These are phyloP conservation scores for Teunomyces pallodes DNA, from an alignment of 805 yeast genomes.

Conservation along the genomic window DNA sequence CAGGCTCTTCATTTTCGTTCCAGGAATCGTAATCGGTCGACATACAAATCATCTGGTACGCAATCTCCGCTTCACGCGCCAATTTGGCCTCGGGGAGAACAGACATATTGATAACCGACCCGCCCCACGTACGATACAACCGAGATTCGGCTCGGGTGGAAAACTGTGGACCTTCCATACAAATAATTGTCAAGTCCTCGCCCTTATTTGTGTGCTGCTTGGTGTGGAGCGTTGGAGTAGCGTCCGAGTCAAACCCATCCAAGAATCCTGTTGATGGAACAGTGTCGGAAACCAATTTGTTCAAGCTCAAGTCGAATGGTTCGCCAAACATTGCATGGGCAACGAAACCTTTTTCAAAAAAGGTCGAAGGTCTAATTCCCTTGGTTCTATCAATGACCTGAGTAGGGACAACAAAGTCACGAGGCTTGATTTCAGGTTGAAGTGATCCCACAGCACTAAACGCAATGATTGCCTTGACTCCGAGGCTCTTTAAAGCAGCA, in stretches of 20 bases:
- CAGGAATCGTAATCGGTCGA: slow-evolving; percentile 98
- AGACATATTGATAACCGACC: slow-evolving; percentile 94
- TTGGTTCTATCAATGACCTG: slow-evolving; percentile 97
- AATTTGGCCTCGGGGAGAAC: slow-evolving; percentile 96
- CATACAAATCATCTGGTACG: slow-evolving; percentile 99
- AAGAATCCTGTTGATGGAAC: slow-evolving; percentile 47
- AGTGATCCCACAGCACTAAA: slow-evolving; percentile 96
- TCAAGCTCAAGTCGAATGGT: slow-evolving; percentile 82
- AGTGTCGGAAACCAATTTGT: slow-evolving; percentile 56
- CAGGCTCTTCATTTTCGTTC: slow-evolving; percentile 94
- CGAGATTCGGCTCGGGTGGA: slow-evolving; percentile 95
- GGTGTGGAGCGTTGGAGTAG: slow-evolving; percentile 56
- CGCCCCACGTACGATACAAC: slow-evolving; percentile 85
- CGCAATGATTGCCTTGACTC: slow-evolving; percentile 85
- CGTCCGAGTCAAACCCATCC: slow-evolving; percentile 46
- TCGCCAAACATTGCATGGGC: slow-evolving; percentile 98
- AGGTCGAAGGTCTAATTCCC: slow-evolving; percentile 87
- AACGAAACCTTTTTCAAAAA: slow-evolving; percentile 88
- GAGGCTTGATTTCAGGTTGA: slow-evolving; percentile 82
- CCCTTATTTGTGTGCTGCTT: slow-evolving; percentile 54
- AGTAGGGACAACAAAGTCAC: slow-evolving; percentile 95
- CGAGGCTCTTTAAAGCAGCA: slow-evolving; percentile 87
- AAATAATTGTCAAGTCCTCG: slow-evolving; percentile 78
- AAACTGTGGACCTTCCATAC: slow-evolving; percentile 99
- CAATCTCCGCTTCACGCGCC: slow-evolving; percentile 95